Conservation (phyloP, 2,329 filamentous ascomycete species). For the Colletotrichum lindemuthianum region DNA sequence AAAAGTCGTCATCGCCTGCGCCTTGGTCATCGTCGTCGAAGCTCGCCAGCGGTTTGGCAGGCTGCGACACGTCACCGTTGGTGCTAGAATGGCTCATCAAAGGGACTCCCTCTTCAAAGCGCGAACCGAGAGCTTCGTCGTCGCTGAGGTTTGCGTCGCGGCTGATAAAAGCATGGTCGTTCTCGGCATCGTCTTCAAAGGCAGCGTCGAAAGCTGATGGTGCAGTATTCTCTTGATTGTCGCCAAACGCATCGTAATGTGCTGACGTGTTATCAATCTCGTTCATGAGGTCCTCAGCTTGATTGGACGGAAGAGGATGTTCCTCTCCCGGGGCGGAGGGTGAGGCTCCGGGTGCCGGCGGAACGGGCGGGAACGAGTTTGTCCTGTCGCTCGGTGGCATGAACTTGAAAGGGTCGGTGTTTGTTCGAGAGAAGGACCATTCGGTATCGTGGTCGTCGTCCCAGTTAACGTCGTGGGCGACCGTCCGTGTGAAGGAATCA, state of each 20-base stretch:
- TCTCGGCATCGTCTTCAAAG: slow-evolving; percentile 23
- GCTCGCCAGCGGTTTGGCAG: slow-evolving; percentile 10
- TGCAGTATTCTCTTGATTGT: slow-evolving; percentile 21
- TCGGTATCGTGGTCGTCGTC: slow-evolving; percentile 68
- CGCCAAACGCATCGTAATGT: slow-evolving; percentile 53
- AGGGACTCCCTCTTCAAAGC: slow-evolving; percentile 77
- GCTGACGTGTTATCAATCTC: slow-evolving; percentile 60
- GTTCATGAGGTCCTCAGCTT: slow-evolving; percentile 64
- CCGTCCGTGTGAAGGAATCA: slow-evolving; percentile 71
- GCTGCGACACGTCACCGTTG: slow-evolving; percentile 40
- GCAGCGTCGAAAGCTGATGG: slow-evolving; percentile 39
- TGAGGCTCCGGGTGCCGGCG: slow-evolving; percentile 45
- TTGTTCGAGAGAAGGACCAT: slow-evolving; percentile 62
- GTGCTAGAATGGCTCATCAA: slow-evolving; percentile 58
- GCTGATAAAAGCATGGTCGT: slow-evolving; percentile 51
- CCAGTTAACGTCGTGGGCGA: slow-evolving; percentile 70
- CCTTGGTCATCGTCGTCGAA: slow-evolving; percentile 59
- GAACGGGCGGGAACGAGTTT: slow-evolving; percentile 71
- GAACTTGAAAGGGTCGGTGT: slow-evolving; percentile 68
- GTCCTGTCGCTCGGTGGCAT: slow-evolving; percentile 67
- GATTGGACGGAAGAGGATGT: slow-evolving; percentile 57
- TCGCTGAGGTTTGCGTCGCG: slow-evolving; percentile 53
- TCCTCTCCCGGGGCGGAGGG: slow-evolving; percentile 38
- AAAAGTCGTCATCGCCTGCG: slow-evolving; percentile 70
- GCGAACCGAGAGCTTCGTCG: slow-evolving; percentile 61